Conservation (phyloP, 257 asterid genomes). For the Eustoma russellianum region DNA sequence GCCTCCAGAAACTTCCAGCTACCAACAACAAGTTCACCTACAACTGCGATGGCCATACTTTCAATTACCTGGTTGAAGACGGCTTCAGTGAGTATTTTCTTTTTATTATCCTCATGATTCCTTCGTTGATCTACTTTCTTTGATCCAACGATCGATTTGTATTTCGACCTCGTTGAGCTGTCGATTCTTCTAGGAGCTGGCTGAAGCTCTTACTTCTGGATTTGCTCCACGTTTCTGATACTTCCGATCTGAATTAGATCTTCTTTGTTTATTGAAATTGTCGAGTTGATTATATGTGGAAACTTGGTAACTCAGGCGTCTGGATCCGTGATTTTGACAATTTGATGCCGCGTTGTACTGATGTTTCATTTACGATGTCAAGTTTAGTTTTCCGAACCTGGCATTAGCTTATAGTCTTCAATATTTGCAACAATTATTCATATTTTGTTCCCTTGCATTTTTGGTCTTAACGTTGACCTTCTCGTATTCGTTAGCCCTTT, state of each 20-base stretch:
- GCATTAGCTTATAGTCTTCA: too few species aligned
- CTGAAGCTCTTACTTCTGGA: constrained; percentile 1
- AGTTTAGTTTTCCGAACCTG: too few species aligned
- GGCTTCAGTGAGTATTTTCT: constrained; percentile 60
- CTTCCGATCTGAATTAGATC: not conserved
- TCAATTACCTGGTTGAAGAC: constrained; percentile 81
- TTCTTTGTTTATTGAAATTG: not conserved
- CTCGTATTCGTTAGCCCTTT: too few species aligned
- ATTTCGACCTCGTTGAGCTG: not conserved
- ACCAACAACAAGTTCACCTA: constrained; percentile 89
- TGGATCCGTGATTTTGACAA: too few species aligned
- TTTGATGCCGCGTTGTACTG: too few species aligned
- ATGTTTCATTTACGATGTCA: too few species aligned
- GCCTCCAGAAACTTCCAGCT: constrained; percentile 90
- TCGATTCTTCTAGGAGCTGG: not conserved
- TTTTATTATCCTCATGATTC: not conserved
- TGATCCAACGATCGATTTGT: not conserved
- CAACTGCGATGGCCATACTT: constrained; percentile 93
- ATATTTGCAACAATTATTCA: too few species aligned
- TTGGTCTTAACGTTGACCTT: too few species aligned
- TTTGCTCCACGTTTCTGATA: not conserved
- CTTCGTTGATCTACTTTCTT: not conserved
- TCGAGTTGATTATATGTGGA: too few species aligned
- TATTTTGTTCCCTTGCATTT: too few species aligned
- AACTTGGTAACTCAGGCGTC: too few species aligned